Evolutionary conservation across 352 stramenopile species (phyloP), one percentile per base, ranked within the genome.

Genomic region (Peronospora farinosa): DNA sequence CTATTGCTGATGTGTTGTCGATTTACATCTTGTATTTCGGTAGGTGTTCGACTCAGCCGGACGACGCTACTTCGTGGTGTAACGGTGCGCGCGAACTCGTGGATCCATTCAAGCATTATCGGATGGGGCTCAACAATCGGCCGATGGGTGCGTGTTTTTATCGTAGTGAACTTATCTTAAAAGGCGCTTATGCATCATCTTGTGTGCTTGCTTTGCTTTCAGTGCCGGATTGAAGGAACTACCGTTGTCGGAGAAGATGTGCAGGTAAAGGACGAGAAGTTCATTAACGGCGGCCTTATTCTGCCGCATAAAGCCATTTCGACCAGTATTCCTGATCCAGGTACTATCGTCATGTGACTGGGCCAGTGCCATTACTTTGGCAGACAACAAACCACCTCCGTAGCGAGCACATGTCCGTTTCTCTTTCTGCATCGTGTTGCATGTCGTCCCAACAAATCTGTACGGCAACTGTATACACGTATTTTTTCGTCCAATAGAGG

Each of bases 281-380:
- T 84, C 62, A 89, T 95, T 64, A 93, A 95, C 51, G 84, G 84
- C 31, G 81, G 76, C 16, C 76, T 95, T 58, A 88, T 95, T 55
- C 54, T 95, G 46, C 84, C 84, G 33, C 84, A 95, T 65, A 92
- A 92, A 53, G 80, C 78, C 59, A 93, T 95, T 63, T 92, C 84
- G 6, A 63, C 77, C 40, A 91, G 77, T 58, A 89, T 90, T 35
- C 79, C 78, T 2, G 83, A 93, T 47, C 78, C 80, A 28, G 84
- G 84, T 45, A 95, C 80, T 33, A 95, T 95, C 53, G 79, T 95
- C 69, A 95, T 95, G 84, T 95, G 57, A 68, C 5, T 16, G 16
- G 25, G 25, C 33, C 13, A 12, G 8, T 15, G 25, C 15, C 49
- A 37, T 37, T 8, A 12, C 15, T 3, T 27, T 16, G 7, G 37